Percentiles rank a stretch among this genome's conserved stretches.
phyloP scores from a whole-genome alignment of 1,284 basidiomycete genomes.

The Moesziomyces sp. region DNA sequence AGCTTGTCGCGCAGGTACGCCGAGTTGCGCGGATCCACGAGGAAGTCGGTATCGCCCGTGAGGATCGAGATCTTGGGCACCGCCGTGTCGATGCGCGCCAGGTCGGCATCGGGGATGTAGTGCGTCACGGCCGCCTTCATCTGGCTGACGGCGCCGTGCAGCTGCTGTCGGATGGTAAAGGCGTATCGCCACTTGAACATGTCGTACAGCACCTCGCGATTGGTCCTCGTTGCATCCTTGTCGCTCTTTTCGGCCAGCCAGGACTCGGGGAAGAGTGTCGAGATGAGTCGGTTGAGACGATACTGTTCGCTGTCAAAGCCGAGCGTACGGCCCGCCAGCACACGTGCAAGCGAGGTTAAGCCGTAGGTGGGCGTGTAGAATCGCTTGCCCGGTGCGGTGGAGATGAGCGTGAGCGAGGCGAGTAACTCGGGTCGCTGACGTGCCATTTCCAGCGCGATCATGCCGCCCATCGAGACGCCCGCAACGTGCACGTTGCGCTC shows the following conservation, averaged over 20 bases:
- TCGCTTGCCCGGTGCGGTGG: slow-evolving; percentile 56
- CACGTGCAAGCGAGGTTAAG: slow-evolving; percentile 68
- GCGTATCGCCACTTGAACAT: slow-evolving; percentile 73
- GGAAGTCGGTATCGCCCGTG: slow-evolving; percentile 79
- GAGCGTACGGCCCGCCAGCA: slow-evolving; percentile 69
- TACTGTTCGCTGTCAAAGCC: slow-evolving; percentile 72
- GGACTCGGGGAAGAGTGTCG: slow-evolving; percentile 76
- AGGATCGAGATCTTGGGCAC: slow-evolving; percentile 76
- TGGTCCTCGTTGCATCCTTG: slow-evolving; percentile 17
- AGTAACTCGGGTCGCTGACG: slow-evolving; percentile 37
- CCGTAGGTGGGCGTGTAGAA: slow-evolving; percentile 41
- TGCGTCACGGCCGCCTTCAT: slow-evolving; percentile 80
- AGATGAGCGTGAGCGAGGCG: slow-evolving; percentile 52
- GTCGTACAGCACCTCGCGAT: slow-evolving; percentile 46
- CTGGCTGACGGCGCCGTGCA: slow-evolving; percentile 78
- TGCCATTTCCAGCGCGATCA: slow-evolving; percentile 75
- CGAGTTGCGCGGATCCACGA: slow-evolving; percentile 76
- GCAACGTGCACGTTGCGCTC: slow-evolving; percentile 77
- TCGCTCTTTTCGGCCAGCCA: slow-evolving; percentile 70
- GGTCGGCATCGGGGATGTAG: slow-evolving; percentile 73
- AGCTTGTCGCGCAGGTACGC: slow-evolving; percentile 74
- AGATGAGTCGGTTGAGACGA: slow-evolving; percentile 73
- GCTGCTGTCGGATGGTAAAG: slow-evolving; percentile 74
- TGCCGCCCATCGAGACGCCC: slow-evolving; percentile 84
- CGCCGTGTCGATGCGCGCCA: slow-evolving; percentile 73